A percentile compares a stretch with the other conserved stretches of the same genome.
These are phyloP conservation scores for Trametes sp. DNA, from an alignment of 1,284 basidiomycete genomes.

Conservation along the genomic window DNA sequence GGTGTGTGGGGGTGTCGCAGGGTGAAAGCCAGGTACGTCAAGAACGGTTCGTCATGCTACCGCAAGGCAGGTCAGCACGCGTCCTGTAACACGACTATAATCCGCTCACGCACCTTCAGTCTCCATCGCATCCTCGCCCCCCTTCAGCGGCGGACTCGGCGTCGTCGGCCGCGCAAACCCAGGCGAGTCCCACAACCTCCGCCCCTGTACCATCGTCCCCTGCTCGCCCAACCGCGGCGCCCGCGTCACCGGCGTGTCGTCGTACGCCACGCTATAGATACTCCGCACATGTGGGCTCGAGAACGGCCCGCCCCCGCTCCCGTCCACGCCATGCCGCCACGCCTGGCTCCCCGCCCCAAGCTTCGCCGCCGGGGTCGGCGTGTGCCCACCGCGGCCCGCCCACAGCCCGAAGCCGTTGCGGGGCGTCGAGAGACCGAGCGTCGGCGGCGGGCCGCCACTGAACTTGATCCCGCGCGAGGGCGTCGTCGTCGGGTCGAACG, in stretches of 20 bases:
- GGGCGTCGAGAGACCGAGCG: slow-evolving; percentile 52
- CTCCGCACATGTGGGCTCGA: slow-evolving; percentile 29
- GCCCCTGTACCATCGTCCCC: slow-evolving; percentile 16
- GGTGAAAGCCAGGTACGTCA: slow-evolving; percentile 9
- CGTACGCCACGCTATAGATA: slow-evolving; percentile 34
- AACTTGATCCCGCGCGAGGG: slow-evolving; percentile 75
- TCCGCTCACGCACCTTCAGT: slow-evolving; percentile 27
- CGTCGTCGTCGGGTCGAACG: slow-evolving; percentile 77
- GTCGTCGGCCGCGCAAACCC: slow-evolving; percentile 26
- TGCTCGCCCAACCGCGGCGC: slow-evolving; percentile 29
- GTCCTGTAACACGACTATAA: neutral
- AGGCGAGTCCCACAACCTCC: slow-evolving; percentile 38
- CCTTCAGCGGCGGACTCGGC: slow-evolving; percentile 14
- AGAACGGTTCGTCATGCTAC: slow-evolving; percentile 18
- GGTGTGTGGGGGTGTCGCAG: slow-evolving; percentile 18
- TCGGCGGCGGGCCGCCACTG: slow-evolving; percentile 51
- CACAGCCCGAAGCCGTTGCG: slow-evolving; percentile 55
- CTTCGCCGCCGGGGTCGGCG: slow-evolving; percentile 47
- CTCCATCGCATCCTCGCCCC: slow-evolving; percentile 22
- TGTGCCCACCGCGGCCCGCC: slow-evolving; percentile 53
- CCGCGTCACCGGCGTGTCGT: slow-evolving; percentile 45
- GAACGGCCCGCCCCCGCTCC: slow-evolving; percentile 15
- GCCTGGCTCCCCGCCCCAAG: slow-evolving; percentile 8
- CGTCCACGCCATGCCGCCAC: slow-evolving; percentile 21
- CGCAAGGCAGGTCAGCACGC: slow-evolving; percentile 5